Base-by-base conservation (phyloP, 306 rosid genomes). In the Fagus sylvatica region DNA sequence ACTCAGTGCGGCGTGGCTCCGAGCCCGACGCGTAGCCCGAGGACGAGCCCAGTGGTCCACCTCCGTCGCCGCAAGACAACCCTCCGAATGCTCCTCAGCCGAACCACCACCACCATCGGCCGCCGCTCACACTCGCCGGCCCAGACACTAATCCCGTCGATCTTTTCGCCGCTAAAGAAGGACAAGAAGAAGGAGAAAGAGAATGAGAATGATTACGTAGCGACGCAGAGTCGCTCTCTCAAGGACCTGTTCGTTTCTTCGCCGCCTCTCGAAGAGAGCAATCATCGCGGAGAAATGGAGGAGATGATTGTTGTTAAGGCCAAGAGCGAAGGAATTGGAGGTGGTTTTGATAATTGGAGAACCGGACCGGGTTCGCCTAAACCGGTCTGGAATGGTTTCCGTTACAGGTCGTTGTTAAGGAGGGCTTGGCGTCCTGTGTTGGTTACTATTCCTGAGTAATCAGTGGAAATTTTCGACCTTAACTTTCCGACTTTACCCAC, bases 391-490 rank as follows among this genome's bases (percentile, higher is more conserved):
- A 67, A 66, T 64, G 88, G 94, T 67, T 91, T 93, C 8, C 97
- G 99, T 43, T 84, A 81, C 72, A 87, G 83, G 85, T 87, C 89
- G 40, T 72, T 93, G 40, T 46, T 95, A 68, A 86, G 93, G 82
- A 93, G 82, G 66, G 76, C 88, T 71, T 91, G 99, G 99, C 90
- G 99, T 22, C 98, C 99, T 5, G 75, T 85, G 48, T 91, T 95
- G 1, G 87, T 83, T 53, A 65, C 91, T 15, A 93, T 95, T 80
- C 89, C 96, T 0, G 99, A 93, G 82, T 87, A 39, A 85, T 13
- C 34, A 53, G 53, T 62, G 0, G 12, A 28, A 19, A 32, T 10
- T 28, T 28, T 32, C 65, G 10, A 22, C 32, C 13, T 22, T 9
- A 57, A 57, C 65, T 22, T 57, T 19, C 2, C 32, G 22, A 11